A percentile compares a stretch with the other conserved stretches of the same genome.
These are phyloP conservation scores for Sordariomycetes sp. DNA, from an alignment of 2,329 filamentous ascomycete genomes.

Conservation along the genomic window DNA sequence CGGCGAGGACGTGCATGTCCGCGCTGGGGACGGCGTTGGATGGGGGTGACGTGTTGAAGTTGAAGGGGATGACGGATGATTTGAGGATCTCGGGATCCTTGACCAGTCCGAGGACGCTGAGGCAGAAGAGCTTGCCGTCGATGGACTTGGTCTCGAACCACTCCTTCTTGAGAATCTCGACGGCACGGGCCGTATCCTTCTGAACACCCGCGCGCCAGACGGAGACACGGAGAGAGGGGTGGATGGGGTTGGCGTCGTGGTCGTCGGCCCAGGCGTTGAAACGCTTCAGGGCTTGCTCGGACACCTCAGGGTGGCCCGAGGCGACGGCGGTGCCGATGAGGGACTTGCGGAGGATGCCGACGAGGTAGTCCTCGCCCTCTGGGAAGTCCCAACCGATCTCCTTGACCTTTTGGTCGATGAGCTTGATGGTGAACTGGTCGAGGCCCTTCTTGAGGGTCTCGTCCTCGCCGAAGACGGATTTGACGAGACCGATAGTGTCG, in stretches of 20 bases:
- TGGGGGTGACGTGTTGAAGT: conserved; percentile 57
- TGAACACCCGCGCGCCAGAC: conserved; percentile 74
- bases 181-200: conserved; percentile 56
- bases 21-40: conserved; percentile 65
- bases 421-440: conserved; percentile 67
- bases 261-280: conserved; percentile 75
- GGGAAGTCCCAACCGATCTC: conserved; percentile 79
- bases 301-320: conserved; percentile 65
- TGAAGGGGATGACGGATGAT: conserved; percentile 61
- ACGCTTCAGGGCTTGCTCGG: conserved; percentile 64
- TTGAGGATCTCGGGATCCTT: conserved; percentile 60
- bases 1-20: conserved; percentile 79
- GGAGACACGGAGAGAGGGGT: conserved; percentile 71
- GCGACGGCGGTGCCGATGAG: conserved; percentile 68
- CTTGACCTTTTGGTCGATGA: conserved; percentile 67
- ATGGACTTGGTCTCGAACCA: conserved; percentile 76
- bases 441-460: conserved; percentile 62
- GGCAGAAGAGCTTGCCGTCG: conserved; percentile 82
- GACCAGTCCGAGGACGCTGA: conserved; percentile 66
- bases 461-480: conserved; percentile 77
- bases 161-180: conserved; percentile 73
- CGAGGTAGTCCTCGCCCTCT: conserved; percentile 72
- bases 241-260: conserved; percentile 57
- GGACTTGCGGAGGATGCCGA: conserved; percentile 71
- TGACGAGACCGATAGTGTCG: conserved; percentile 65